Conservation (phyloP, 306 rosid species). For the Spatholobus suberectus region DNA sequence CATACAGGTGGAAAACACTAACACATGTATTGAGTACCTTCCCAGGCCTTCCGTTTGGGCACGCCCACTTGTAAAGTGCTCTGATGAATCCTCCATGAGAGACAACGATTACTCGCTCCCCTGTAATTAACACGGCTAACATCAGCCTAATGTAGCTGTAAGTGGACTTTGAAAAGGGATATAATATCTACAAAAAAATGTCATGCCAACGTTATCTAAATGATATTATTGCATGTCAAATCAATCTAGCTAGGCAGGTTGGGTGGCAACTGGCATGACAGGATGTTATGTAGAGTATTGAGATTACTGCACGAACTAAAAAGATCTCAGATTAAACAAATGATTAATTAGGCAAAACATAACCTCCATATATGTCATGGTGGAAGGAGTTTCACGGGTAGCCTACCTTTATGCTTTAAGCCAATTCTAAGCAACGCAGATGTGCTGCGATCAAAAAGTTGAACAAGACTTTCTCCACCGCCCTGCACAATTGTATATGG, state of each 20-base stretch:
- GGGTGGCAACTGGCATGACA: neutral
- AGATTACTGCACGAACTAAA: neutral
- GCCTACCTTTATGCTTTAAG: constrained; percentile 75
- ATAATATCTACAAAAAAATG: neutral
- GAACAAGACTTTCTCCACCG: constrained; percentile 92
- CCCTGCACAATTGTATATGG: constrained; percentile 59
- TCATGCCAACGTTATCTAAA: constrained; percentile 1
- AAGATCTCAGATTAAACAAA: constrained; percentile 6
- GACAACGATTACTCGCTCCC: constrained; percentile 72
- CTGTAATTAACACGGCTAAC: constrained; percentile 50
- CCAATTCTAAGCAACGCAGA: constrained; percentile 71
- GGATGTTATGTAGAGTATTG: neutral
- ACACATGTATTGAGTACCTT: constrained; percentile 75
- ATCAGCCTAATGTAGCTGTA: constrained; percentile 22
- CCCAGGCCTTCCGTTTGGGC: constrained; percentile 51
- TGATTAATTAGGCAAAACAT: constrained; percentile 15
- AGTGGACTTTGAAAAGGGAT: neutral
- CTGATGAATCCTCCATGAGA: constrained; percentile 84
- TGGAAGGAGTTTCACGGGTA: constrained; percentile 1
- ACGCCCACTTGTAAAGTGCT: constrained; percentile 60
- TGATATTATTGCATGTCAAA: constrained; percentile 22
- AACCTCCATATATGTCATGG: constrained; percentile 15
- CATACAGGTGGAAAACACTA: constrained; percentile 69
- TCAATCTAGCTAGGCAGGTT: constrained; percentile 15
- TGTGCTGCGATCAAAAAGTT: constrained; percentile 76